Conservation (phyloP, 495 filamentous ascomycete genomes). For the Daldinia loculata region DNA sequence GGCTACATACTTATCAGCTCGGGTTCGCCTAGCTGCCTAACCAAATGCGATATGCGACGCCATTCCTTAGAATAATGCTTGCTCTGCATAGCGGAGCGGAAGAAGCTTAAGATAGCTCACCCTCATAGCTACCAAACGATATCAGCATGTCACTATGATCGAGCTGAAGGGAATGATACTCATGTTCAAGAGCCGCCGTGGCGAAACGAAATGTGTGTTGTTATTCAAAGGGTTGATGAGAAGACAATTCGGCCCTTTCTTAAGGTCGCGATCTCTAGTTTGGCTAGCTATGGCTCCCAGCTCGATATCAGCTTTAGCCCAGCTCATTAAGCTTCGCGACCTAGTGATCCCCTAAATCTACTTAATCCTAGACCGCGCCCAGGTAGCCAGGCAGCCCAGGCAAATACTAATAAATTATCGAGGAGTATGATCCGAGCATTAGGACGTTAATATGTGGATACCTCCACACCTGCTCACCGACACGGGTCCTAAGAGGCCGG, state of each 20-base stretch:
- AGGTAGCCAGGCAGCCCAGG: not conserved
- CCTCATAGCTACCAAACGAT: not conserved
- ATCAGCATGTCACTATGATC: not conserved
- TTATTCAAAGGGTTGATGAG: not conserved
- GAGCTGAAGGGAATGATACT: not conserved
- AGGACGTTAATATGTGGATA: conserved; percentile 9
- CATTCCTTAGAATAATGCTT: conserved; percentile 5
- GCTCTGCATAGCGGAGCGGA: not conserved
- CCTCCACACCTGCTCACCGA: conserved; percentile 26
- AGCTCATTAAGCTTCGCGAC: not conserved
- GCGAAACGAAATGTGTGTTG: not conserved
- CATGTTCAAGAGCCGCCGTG: conserved; percentile 4
- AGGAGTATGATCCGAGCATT: conserved; percentile 10
- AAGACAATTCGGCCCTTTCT: not conserved
- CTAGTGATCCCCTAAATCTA: conserved; percentile 1
- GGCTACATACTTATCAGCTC: conserved; percentile 22
- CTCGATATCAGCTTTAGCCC: not conserved
- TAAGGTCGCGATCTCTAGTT: not conserved
- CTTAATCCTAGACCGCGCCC: conserved; percentile 11
- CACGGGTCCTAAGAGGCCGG: conserved; percentile 8
- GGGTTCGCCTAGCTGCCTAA: conserved; percentile 1
- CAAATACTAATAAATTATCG: conserved; percentile 15
- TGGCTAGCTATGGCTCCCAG: not conserved
- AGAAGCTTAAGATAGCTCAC: not conserved
- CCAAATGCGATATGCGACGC: conserved; percentile 15